Percentiles rank a stretch among this genome's conserved stretches.
These are phyloP conservation scores for Botrytis elliptica DNA, from an alignment of 2,329 filamentous ascomycete species.

Conservation along the genomic window DNA sequence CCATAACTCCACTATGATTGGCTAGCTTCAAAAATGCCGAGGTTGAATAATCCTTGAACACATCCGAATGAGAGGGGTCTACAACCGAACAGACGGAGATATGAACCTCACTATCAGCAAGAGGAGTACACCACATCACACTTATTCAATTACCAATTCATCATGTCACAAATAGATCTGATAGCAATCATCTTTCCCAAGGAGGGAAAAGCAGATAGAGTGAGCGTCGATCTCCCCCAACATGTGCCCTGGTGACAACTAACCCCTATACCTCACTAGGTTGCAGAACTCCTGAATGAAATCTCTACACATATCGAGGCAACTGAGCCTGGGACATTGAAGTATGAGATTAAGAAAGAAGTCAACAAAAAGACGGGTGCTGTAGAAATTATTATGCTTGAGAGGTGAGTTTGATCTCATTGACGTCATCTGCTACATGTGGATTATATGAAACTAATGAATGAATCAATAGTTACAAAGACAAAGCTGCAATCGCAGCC, in stretches of 20 bases:
- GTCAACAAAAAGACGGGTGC: conserved; percentile 33
- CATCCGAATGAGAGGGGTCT: neutral
- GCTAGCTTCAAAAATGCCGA: conserved; percentile 3
- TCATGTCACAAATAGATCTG: conserved; percentile 31
- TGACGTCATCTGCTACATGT: neutral
- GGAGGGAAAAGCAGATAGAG: conserved; percentile 34
- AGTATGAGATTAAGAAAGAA: conserved; percentile 32
- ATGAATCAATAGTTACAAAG: conserved; percentile 31
- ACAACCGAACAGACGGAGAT: neutral
- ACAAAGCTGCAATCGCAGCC: conserved; percentile 31
- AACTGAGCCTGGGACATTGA: conserved; percentile 35
- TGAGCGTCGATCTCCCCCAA: conserved; percentile 20
- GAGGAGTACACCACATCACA: neutral
- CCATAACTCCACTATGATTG: neutral
- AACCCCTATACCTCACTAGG: conserved; percentile 23
- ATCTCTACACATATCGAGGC: conserved; percentile 29
- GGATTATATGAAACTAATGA: neutral
- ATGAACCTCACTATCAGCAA: neutral
- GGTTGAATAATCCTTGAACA: conserved; percentile 2
- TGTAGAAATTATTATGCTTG: conserved; percentile 36
- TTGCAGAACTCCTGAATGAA: conserved; percentile 33
- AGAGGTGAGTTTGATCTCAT: conserved; percentile 29
- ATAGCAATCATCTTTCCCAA: conserved; percentile 34
- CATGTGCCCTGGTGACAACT: neutral
- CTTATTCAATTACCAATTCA: conserved; percentile 6